Conservation (phyloP, 768 basidiomycete genomes). For the Phylloporus rhodoxanthus region DNA sequence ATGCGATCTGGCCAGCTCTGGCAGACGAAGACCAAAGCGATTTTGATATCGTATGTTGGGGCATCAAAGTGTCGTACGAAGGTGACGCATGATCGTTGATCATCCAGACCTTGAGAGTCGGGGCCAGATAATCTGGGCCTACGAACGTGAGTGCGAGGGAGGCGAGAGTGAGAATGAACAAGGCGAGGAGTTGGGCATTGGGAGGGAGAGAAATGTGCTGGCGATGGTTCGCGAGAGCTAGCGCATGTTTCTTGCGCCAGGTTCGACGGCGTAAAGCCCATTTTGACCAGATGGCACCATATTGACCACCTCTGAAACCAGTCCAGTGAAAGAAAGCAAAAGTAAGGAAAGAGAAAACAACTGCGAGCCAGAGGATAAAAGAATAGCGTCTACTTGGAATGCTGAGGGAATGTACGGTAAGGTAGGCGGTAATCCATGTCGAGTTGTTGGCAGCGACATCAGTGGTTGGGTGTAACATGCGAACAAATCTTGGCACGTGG, state of each 20-base stretch:
- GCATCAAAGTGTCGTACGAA: slow-evolving; percentile 31
- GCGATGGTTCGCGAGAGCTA: slow-evolving; percentile 33
- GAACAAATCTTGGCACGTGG: no score
- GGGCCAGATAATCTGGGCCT: slow-evolving; percentile 66
- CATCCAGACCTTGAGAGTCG: slow-evolving; percentile 42
- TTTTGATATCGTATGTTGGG: slow-evolving; percentile 59
- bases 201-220: slow-evolving; percentile 51
- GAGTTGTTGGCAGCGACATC: no score
- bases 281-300: slow-evolving; percentile 53
- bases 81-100: slow-evolving; percentile 24
- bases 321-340: slow-evolving; percentile 41
- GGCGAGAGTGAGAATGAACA: slow-evolving; percentile 39
- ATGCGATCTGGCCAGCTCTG: slow-evolving; percentile 63
- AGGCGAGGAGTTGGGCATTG: slow-evolving; percentile 54
- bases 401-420: slow-evolving; percentile 52
- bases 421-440: slow-evolving; percentile 53
- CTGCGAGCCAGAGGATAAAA: slow-evolving; percentile 54
- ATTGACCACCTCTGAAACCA: slow-evolving; percentile 35
- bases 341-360: slow-evolving; percentile 38
- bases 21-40: slow-evolving; percentile 68
- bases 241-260: slow-evolving; percentile 45
- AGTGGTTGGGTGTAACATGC: no score
- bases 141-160: slow-evolving; percentile 46
- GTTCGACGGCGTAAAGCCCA: slow-evolving; percentile 54
- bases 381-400: slow-evolving; percentile 48